Base-by-base conservation (phyloP, 495 filamentous ascomycete genomes). In the Lasiosphaeris hirsuta region DNA sequence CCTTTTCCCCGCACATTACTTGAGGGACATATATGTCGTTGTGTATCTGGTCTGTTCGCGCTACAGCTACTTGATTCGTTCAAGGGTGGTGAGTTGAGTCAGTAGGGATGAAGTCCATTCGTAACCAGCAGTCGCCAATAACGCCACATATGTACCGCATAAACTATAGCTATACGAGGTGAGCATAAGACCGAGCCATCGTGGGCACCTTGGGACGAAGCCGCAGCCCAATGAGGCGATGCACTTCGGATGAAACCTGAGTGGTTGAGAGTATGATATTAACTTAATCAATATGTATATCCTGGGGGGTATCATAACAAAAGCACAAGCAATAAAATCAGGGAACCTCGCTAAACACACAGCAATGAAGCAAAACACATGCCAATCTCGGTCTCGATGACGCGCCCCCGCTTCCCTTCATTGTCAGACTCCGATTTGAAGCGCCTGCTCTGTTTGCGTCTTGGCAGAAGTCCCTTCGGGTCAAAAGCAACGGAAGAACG, bases 251-350 rank as follows among this genome's bases (percentile, higher is more conserved):
- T 23, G 43, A 23, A 17, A 46, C 23, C 43, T 46, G 18, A 46
- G n/a, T 46, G 43, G 43, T 23, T 40, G 8, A 10, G 23, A 35
- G 48, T 10, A 13, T 14, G 35, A 51, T 51, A 51, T 51, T 51
- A 39, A 40, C 35, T 23, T 39, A 39, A 17, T 15, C 36, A 23
- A 51, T 51, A 51, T 51, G 36, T n/a, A 37, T 51, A 49, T 49
- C n/a, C 35, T 15, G 33, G 40, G 49, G 49, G 49, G 49, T 51
- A 51, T 51, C 49, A 51, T 51, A 36, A 49, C n/a, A 14, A 40
- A 38, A 40, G n/a, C 6, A 40, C 33, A 51, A 8, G 17, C 49
- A 51, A 19, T 9, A 40, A 40, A 51, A 39, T 7, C 15, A 30
- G 30, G 10, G 30, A 49, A 30, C 49, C 49, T n/a, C 34, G 36